phyloP scores from a whole-genome alignment of 495 filamentous ascomycete genomes.

The Penicillium goetzii region DNA sequence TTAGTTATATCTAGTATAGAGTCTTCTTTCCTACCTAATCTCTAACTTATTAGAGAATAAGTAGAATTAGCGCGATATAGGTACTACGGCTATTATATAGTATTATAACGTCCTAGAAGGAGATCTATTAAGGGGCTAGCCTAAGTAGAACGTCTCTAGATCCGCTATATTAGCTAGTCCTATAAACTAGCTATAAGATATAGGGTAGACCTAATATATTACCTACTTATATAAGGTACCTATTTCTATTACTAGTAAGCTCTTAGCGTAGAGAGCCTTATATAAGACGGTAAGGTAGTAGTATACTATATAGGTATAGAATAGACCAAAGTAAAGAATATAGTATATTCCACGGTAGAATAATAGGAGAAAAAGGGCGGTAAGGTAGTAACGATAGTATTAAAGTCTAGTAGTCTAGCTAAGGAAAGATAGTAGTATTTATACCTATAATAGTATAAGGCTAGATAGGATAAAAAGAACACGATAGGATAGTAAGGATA shows the following conservation, averaged over 20 bases:
- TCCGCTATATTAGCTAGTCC: constrained; percentile 5
- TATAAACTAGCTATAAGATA: constrained; percentile 5
- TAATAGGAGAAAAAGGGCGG: too few relatives aligned
- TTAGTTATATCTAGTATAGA: constrained; percentile 18
- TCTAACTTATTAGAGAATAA: constrained; percentile 25
- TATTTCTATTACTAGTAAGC: background rate
- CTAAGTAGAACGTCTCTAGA: constrained; percentile 8
- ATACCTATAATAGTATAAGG: too few relatives aligned
- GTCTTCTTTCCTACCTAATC: constrained; percentile 20
- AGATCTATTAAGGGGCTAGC: constrained; percentile 4
- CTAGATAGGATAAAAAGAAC: too few relatives aligned
- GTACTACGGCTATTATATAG: background rate
- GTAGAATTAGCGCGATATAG: constrained; percentile 16
- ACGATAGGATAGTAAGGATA: too few relatives aligned
- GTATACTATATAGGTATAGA: too few relatives aligned
- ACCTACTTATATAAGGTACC: background rate
- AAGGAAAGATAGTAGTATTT: too few relatives aligned
- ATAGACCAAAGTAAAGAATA: too few relatives aligned
- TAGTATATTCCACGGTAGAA: too few relatives aligned
- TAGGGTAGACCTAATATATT: constrained; percentile 8
- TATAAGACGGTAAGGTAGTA: too few relatives aligned
- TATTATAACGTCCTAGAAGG: constrained; percentile 1
- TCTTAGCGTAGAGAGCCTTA: too few relatives aligned
- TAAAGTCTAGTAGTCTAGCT: too few relatives aligned
- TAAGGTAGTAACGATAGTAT: too few relatives aligned